Evolutionary conservation across 352 stramenopile genomes (phyloP).

Genomic region (Blastocystis sp.): DNA sequence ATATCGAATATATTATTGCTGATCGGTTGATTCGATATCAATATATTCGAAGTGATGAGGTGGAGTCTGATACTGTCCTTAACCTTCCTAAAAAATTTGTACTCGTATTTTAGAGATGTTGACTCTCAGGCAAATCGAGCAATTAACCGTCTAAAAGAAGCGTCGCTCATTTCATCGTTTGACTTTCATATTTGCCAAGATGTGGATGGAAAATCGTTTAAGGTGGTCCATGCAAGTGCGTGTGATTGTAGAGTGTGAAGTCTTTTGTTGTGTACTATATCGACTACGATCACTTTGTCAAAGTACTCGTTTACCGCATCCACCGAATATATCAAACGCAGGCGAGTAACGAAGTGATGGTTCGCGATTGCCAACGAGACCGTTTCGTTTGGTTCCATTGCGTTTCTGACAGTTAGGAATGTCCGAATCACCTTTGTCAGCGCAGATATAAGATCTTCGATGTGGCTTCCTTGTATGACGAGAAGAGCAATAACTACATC

Average conservation of each 20-base stretch:
- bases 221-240: background rate
- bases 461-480: background rate
- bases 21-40: constrained; percentile 1
- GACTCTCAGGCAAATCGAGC: background rate
- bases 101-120: background rate
- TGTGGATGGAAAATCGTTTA: background rate
- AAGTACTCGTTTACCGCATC: constrained; percentile 6
- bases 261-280: background rate
- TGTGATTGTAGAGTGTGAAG: background rate
- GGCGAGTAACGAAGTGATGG: constrained; percentile 20
- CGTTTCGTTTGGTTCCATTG: background rate
- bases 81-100: constrained; percentile 25
- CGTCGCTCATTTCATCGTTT: background rate
- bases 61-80: background rate
- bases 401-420: background rate
- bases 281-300: constrained; percentile 34
- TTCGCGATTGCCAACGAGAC: background rate
- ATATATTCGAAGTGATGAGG: constrained; percentile 44
- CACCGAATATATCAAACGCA: constrained; percentile 43
- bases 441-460: background rate
- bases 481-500: background rate
- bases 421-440: background rate
- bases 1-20: constrained; percentile 40
- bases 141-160: background rate
- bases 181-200: background rate